Conservation (phyloP, 371 early-diverging fungal genomes). For the Sporodiniella umbellata region DNA sequence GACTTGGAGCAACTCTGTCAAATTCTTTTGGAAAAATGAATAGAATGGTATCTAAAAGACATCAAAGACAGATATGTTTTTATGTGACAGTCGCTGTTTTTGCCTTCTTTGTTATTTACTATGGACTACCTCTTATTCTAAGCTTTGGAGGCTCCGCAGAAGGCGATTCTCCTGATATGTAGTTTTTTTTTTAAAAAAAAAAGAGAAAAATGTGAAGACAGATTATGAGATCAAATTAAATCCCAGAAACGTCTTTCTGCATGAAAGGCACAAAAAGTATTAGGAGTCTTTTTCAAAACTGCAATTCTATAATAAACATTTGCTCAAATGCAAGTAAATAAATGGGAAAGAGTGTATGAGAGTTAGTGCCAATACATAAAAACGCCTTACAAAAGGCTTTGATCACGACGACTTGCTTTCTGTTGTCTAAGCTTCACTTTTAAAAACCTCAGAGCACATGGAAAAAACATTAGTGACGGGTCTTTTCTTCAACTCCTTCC, state of each 20-base stretch:
- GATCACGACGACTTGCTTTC: too few species aligned
- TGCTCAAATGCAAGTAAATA: too few species aligned
- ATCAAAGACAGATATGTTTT: constrained; percentile 39
- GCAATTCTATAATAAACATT: too few species aligned
- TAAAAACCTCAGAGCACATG: too few species aligned
- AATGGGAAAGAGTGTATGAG: too few species aligned
- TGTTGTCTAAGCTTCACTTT: too few species aligned
- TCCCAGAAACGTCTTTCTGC: not conserved
- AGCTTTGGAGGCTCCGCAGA: not conserved
- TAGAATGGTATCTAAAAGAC: constrained; percentile 45
- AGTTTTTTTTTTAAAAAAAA: not conserved
- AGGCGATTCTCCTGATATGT: not conserved
- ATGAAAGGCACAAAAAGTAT: too few species aligned
- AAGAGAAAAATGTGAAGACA: not conserved
- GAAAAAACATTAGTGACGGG: too few species aligned
- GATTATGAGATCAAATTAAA: not conserved
- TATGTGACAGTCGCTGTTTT: constrained; percentile 14
- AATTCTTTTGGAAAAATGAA: constrained; percentile 38
- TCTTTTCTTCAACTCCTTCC: too few species aligned
- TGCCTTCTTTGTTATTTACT: constrained; percentile 11
- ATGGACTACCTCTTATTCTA: constrained; percentile 2
- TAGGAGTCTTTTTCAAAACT: too few species aligned
- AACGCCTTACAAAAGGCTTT: too few species aligned
- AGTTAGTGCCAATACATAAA: too few species aligned
- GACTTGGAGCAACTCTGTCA: constrained; percentile 24